Evolutionary conservation across 495 filamentous ascomycete species (phyloP).

Genomic region (Talaromyces wortmannii): DNA sequence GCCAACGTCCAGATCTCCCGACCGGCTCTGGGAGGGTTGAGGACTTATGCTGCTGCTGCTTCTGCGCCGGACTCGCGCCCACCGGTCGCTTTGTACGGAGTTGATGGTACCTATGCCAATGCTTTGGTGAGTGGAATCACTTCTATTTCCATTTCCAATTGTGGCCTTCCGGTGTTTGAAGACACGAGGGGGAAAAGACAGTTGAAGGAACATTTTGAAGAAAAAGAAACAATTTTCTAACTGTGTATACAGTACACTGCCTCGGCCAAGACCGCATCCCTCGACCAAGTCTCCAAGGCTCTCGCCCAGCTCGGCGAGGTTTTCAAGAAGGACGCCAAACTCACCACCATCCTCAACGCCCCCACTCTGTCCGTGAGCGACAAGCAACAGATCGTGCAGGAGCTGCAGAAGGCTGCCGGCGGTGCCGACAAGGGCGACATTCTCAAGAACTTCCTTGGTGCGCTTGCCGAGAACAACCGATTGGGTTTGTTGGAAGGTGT

Average conservation of each 20-base stretch:
- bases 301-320: conserved; percentile 62
- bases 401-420: conserved; percentile 74
- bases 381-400: conserved; percentile 75
- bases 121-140: conserved; percentile 64
- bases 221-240: neutral
- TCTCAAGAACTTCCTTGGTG: conserved; percentile 86
- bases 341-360: conserved; percentile 64
- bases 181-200: too few species aligned
- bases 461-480: conserved; percentile 93
- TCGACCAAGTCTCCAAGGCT: conserved; percentile 75
- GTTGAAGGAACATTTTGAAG: neutral
- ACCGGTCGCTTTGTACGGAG: conserved; percentile 83
- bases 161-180: too few species aligned
- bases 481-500: conserved; percentile 74
- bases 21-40: conserved; percentile 39
- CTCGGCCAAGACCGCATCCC: conserved; percentile 73
- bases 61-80: conserved; percentile 63
- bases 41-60: conserved; percentile 72
- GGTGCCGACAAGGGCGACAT: conserved; percentile 65
- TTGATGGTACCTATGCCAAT: conserved; percentile 97
- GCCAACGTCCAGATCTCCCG: conserved; percentile 29
- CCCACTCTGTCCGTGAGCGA: conserved; percentile 71
- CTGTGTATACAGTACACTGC: conserved; percentile 75
- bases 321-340: conserved; percentile 75
- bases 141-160: too few species aligned